phyloP scores from a whole-genome alignment of 2,329 filamentous ascomycete genomes.

The Thermoascus crustaceus region DNA sequence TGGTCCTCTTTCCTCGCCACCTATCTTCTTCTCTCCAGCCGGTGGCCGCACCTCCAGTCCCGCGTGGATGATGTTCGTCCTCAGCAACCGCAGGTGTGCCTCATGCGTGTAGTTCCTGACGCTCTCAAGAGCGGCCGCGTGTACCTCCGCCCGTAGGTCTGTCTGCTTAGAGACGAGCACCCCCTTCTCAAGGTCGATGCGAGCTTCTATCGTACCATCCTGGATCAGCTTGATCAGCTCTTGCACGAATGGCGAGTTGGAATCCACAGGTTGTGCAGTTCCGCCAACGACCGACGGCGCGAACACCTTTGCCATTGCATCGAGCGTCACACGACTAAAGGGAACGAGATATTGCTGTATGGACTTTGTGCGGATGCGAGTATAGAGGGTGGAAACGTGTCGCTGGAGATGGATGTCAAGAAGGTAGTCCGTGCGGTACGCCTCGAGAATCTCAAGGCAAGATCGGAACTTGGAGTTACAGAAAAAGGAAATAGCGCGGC shows the following conservation, averaged over 20 bases:
- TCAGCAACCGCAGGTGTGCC: constrained; percentile 65
- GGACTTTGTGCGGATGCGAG: constrained; percentile 74
- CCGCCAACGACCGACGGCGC: constrained; percentile 34
- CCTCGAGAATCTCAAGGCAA: constrained; percentile 74
- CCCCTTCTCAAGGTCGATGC: constrained; percentile 76
- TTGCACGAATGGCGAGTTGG: constrained; percentile 33
- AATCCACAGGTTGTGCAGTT: constrained; percentile 55
- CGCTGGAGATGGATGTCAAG: constrained; percentile 77
- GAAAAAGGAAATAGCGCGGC: constrained; percentile 82
- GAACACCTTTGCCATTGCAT: constrained; percentile 71
- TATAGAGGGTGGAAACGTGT: constrained; percentile 64
- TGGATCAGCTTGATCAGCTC: constrained; percentile 77
- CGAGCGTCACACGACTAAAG: constrained; percentile 77
- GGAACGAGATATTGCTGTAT: constrained; percentile 89
- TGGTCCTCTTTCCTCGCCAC: not conserved
- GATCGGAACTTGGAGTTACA: constrained; percentile 81
- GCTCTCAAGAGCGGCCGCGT: constrained; percentile 59
- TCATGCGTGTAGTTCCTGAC: constrained; percentile 66
- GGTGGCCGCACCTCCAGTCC: constrained; percentile 59
- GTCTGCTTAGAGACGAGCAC: constrained; percentile 65
- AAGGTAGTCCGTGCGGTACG: constrained; percentile 77
- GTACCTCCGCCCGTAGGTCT: constrained; percentile 61
- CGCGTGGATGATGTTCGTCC: constrained; percentile 66
- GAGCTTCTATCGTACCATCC: constrained; percentile 60
- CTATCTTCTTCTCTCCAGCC: constrained; percentile 7